phyloP scores from a whole-genome alignment of 192 early-diverging fungal genomes.

The Geranomyces michiganensis region DNA sequence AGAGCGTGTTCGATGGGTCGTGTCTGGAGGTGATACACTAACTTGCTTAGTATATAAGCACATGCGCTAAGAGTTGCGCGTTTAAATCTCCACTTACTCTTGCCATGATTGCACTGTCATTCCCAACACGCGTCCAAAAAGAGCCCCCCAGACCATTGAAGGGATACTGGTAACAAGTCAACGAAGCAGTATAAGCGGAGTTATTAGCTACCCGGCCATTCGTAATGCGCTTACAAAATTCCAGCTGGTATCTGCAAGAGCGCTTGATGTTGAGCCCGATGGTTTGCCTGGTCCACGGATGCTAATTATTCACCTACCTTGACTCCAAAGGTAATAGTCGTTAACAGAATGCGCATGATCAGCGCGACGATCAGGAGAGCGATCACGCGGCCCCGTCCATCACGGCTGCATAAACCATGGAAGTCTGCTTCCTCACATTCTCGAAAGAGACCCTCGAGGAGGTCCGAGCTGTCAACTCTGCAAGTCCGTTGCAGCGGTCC shows the following conservation, averaged over 20 bases:
- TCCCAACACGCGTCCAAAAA: conserved; percentile 91
- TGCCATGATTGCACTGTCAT: conserved; percentile 81
- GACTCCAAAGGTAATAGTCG: conserved; percentile 46
- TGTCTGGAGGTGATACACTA: no score
- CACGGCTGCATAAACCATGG: conserved; percentile 42
- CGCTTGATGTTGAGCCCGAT: no score
- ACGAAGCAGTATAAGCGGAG: no score
- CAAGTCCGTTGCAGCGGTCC: conserved; percentile 21
- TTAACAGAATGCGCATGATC: conserved; percentile 32
- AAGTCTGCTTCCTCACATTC: conserved; percentile 71
- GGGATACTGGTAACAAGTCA: conserved; percentile 39
- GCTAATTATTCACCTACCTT: conserved; percentile 25
- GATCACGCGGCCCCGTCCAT: conserved; percentile 18
- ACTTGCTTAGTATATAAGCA: no score
- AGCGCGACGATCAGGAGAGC: conserved; percentile 37
- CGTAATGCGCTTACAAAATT: no score
- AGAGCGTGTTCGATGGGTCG: conserved; percentile 37
- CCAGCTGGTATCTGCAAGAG: background rate
- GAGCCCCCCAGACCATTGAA: conserved; percentile 65
- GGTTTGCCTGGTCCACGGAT: conserved; percentile 4
- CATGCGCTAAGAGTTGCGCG: no score
- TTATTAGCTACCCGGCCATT: no score
- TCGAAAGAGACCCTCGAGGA: conserved; percentile 85
- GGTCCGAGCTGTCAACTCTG: conserved; percentile 81
- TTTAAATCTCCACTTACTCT: conserved; percentile 41